Evolutionary conservation across 2,329 filamentous ascomycete species (phyloP).

Genomic region (Lithohypha guttulata): DNA sequence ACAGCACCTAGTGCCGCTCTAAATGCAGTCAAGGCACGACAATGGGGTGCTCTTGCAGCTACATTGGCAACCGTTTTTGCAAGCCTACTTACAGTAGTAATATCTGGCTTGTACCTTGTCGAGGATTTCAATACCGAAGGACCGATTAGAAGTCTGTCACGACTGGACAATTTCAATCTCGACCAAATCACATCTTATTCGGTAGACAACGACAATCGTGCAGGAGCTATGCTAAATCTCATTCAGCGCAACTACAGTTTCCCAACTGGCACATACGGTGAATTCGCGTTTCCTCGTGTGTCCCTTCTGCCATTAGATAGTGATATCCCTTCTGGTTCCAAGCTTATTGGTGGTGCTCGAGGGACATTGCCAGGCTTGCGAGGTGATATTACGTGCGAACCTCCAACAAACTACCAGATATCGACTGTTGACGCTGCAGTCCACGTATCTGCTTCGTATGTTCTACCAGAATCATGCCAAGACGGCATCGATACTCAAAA

Average conservation of each 20-base stretch:
- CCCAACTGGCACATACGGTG: slow-evolving; percentile 18
- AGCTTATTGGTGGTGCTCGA: slow-evolving; percentile 10
- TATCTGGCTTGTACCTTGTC: slow-evolving; percentile 26
- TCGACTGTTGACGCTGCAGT: slow-evolving; percentile 10
- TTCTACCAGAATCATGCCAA: slow-evolving; percentile 17
- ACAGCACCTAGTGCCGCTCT: slow-evolving; percentile 15
- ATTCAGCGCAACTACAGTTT: slow-evolving; percentile 19
- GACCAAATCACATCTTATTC: slow-evolving; percentile 15
- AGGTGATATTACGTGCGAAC: slow-evolving; percentile 17
- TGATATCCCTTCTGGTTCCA: not conserved
- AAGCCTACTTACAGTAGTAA: slow-evolving; percentile 21
- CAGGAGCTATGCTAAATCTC: slow-evolving; percentile 15
- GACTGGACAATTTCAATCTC: slow-evolving; percentile 23
- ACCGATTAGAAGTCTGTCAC: slow-evolving; percentile 21
- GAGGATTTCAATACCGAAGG: slow-evolving; percentile 18
- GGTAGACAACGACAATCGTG: slow-evolving; percentile 15
- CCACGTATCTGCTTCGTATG: slow-evolving; percentile 14
- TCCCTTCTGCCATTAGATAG: slow-evolving; percentile 12
- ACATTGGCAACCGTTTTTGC: slow-evolving; percentile 18
- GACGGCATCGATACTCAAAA: slow-evolving; percentile 13
- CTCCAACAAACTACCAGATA: slow-evolving; percentile 5
- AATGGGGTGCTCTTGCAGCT: slow-evolving; percentile 21
- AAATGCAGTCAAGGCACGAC: slow-evolving; percentile 13
- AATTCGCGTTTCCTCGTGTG: slow-evolving; percentile 18
- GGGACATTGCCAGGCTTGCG: slow-evolving; percentile 13